These are phyloP conservation scores for Phytophthora brassicae DNA, from an alignment of 352 stramenopile species.

Conservation along the genomic window DNA sequence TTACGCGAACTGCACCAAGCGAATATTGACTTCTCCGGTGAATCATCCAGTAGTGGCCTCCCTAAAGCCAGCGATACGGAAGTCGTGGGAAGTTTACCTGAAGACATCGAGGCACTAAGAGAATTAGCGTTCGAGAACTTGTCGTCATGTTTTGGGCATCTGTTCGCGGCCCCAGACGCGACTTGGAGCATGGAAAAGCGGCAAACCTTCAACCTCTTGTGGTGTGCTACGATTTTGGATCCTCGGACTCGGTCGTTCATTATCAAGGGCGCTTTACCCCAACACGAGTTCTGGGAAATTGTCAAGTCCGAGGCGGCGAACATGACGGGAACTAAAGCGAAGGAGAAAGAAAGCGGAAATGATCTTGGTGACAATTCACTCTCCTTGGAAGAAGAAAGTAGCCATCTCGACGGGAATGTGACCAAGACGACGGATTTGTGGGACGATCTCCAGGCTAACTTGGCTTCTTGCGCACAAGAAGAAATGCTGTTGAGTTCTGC, in stretches of 20 bases:
- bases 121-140: constrained; percentile 58
- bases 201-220: constrained; percentile 65
- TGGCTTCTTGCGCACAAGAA: constrained; percentile 70
- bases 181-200: constrained; percentile 47
- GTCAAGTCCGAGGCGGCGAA: constrained; percentile 61
- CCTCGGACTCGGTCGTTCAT: constrained; percentile 76
- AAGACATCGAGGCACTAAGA: constrained; percentile 68
- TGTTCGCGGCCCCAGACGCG: constrained; percentile 48
- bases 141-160: constrained; percentile 53
- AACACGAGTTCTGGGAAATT: constrained; percentile 69
- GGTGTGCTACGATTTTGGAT: constrained; percentile 71
- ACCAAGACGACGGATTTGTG: constrained; percentile 55
- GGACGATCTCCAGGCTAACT: constrained; percentile 77
- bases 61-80: constrained; percentile 19
- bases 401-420: constrained; percentile 25
- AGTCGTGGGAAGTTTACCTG: constrained; percentile 37
- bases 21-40: constrained; percentile 3
- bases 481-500: constrained; percentile 69
- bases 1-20: constrained; percentile 33
- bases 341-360: constrained; percentile 49
- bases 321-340: constrained; percentile 52
- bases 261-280: constrained; percentile 63
- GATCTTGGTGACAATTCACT: constrained; percentile 42
- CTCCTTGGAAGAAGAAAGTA: constrained; percentile 41
- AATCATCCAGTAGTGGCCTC: constrained; percentile 8